Percentiles rank a stretch among this genome's conserved stretches.
Conservation (phyloP, 306 rosid species). For the Glycine latifolia region DNA sequence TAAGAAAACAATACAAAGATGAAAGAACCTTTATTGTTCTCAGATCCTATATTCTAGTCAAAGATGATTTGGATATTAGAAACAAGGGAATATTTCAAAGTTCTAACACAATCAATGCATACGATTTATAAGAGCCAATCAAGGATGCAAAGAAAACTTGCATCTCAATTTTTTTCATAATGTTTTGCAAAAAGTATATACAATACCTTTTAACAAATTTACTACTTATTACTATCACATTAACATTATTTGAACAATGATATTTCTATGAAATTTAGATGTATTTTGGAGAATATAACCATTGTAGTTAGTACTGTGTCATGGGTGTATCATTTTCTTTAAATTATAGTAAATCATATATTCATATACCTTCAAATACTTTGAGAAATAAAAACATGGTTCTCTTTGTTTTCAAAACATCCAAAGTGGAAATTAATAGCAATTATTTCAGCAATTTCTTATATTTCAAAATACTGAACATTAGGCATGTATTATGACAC, state of each 20-base stretch:
- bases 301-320: neutral
- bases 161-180: neutral
- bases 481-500: neutral
- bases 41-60: neutral
- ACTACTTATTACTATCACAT: neutral
- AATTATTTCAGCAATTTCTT: neutral
- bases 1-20: neutral
- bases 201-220: neutral
- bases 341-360: neutral
- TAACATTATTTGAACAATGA: neutral
- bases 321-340: neutral
- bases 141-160: neutral
- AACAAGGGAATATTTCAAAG: neutral
- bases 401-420: constrained; percentile 2
- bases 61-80: neutral
- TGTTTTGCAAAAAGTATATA: neutral
- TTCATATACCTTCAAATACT: neutral
- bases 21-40: neutral
- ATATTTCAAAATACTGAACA: neutral
- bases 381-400: neutral
- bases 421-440: neutral
- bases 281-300: neutral
- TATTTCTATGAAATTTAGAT: constrained; percentile 18
- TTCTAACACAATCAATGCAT: neutral
- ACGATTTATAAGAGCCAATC: neutral